These are phyloP conservation scores for Torulaspora indica DNA, from an alignment of 805 yeast genomes.

Conservation along the genomic window DNA sequence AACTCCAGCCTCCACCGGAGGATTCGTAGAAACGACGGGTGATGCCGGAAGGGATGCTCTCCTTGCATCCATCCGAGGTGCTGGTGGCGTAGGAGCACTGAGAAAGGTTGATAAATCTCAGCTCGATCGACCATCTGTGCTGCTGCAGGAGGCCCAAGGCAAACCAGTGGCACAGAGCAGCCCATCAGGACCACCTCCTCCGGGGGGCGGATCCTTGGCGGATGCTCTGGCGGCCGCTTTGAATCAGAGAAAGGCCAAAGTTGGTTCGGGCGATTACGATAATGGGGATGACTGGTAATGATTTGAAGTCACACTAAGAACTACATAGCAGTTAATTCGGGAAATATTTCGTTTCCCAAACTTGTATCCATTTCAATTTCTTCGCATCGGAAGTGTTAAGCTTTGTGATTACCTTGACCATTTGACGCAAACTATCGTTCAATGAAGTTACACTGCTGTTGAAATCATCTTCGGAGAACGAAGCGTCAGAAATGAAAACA, in stretches of 20 bases:
- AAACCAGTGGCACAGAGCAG: conserved; percentile 37
- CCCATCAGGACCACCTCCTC: conserved; percentile 31
- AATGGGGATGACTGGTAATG: conserved; percentile 68
- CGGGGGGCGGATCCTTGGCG: conserved; percentile 55
- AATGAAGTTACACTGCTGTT: conserved; percentile 25
- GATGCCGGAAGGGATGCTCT: conserved; percentile 73
- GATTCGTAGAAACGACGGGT: conserved; percentile 32
- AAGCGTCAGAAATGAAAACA: conserved; percentile 40
- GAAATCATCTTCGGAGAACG: conserved; percentile 37
- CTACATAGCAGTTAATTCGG: conserved; percentile 5
- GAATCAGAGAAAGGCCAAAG: conserved; percentile 74
- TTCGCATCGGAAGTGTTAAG: conserved; percentile 48
- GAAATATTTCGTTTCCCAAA: conserved; percentile 35
- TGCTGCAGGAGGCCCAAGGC: conserved; percentile 68
- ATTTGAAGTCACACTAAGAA: neutral
- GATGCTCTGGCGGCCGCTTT: conserved; percentile 88
- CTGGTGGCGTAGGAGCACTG: conserved; percentile 66
- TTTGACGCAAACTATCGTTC: conserved; percentile 24
- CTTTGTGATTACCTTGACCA: conserved; percentile 40
- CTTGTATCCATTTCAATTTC: conserved; percentile 40
- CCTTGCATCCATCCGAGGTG: conserved; percentile 77
- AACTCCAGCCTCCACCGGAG: conserved; percentile 13
- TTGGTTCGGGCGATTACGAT: conserved; percentile 87
- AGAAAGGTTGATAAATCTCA: conserved; percentile 78
- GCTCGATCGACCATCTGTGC: conserved; percentile 70